Base-by-base conservation (phyloP, 768 basidiomycete genomes). In the Termitomyces sp. region DNA sequence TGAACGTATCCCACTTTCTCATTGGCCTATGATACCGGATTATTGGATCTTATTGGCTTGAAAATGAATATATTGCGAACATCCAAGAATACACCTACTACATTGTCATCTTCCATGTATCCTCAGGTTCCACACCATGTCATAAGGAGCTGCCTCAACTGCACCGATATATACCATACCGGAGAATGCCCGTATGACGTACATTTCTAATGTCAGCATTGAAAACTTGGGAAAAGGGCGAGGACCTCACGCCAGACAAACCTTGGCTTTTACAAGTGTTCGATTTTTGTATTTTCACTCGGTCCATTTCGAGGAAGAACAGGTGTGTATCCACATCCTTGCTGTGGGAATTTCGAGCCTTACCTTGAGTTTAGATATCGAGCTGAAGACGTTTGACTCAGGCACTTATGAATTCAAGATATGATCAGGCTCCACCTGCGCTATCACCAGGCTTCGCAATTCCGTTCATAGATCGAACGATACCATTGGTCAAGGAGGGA, bases 221-320 rank as follows among this genome's bases (percentile, higher is more conserved):
- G 85, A 77, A 83, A 50, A 78, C 84, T 0, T 83, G 83, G 81
- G 80, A 82, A 0, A 78, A 71, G 30, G 84, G 82, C 0, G 50
- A 61, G 0, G 71, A 79, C 56, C 84, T 82, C 55, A 62, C 63
- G 4, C 67, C 74, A 14, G 73, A 76, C 4, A 68, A 68, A 17
- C 84, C 85, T 1, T 87, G 86, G 85, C 62, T 88, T 4, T 68
- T 87, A 3, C 67, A 75, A 33, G 31, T 9, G 31, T 33, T 10
- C 3, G 10, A 10, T 33, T 10, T 33, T 33, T 23, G 23, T 23
- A 23, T 23, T 23, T 23, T 23, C 23, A 23, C 23, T 23, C 23
- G 79, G 67, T 86, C n/a, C 69, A 70, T 14, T 85, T 85, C 62
- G 73, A 76, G 14, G 73, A 70, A 23, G 70, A 72, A 21, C 87